Conservation (phyloP, 2,329 filamentous ascomycete species). For the Delphinella strobiligena region DNA sequence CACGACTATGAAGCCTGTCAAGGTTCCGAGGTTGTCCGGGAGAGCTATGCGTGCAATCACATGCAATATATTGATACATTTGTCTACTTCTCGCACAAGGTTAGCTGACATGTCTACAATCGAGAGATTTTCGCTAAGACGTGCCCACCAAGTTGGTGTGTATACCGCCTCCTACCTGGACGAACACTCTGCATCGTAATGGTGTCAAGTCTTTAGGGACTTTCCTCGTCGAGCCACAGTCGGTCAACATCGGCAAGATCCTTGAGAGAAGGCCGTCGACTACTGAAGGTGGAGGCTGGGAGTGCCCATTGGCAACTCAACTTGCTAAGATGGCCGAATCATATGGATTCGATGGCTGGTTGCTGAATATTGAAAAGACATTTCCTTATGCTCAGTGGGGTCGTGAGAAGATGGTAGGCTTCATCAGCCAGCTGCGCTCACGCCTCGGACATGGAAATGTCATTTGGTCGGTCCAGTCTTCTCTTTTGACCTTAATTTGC, state of each 20-base stretch:
- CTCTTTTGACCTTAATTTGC: no score
- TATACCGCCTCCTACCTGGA: conserved; percentile 34
- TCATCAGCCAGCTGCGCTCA: conserved; percentile 25
- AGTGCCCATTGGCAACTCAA: conserved; percentile 1
- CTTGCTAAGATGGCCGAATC: conserved; percentile 27
- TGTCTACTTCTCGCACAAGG: conserved; percentile 36
- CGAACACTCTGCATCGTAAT: conserved; percentile 34
- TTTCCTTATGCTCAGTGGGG: conserved; percentile 25
- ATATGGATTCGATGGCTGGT: conserved; percentile 36
- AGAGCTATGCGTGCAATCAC: conserved; percentile 30
- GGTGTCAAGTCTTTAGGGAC: conserved; percentile 32
- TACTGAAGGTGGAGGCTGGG: not conserved
- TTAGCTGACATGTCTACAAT: not conserved
- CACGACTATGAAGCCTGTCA: conserved; percentile 30
- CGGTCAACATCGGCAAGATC: conserved; percentile 20
- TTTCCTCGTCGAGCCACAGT: conserved; percentile 31
- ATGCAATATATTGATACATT: conserved; percentile 32
- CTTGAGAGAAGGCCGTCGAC: conserved; percentile 12
- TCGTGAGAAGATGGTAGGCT: conserved; percentile 19
- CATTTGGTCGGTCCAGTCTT: conserved; percentile 26
- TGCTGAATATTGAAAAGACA: conserved; percentile 34
- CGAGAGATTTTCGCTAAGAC: not conserved
- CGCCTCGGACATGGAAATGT: conserved; percentile 21
- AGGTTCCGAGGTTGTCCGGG: conserved; percentile 16
- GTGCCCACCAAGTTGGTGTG: conserved; percentile 23